phyloP scores from a whole-genome alignment of 257 asterid species.

The Capsicum pubescens region DNA sequence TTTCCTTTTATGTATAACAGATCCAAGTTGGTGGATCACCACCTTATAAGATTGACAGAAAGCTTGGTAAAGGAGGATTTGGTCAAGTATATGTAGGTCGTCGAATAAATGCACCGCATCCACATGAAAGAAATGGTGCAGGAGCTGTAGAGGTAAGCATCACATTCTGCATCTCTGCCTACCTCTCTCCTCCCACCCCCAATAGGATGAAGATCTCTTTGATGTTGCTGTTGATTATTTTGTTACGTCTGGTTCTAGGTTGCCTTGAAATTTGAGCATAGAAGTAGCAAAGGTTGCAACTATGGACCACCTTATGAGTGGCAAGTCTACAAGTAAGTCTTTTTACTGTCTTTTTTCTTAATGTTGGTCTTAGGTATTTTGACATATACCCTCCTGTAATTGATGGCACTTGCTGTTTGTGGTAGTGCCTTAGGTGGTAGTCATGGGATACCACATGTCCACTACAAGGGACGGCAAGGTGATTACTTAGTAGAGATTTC shows the following conservation, averaged over 20 bases:
- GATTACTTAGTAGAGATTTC: too few relatives aligned
- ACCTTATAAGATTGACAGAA: conserved; percentile 61
- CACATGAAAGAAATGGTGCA: conserved; percentile 74
- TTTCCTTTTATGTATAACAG: conserved; percentile 48
- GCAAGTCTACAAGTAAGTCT: conserved; percentile 73
- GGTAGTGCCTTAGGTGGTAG: conserved; percentile 72
- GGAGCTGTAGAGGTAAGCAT: conserved; percentile 77
- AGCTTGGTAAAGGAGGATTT: conserved; percentile 94
- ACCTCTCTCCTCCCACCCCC: not conserved
- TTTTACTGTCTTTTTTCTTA: not conserved
- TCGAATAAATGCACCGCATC: conserved; percentile 64
- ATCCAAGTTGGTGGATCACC: conserved; percentile 94
- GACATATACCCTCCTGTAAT: not conserved
- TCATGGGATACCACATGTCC: conserved; percentile 83
- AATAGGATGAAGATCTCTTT: conserved; percentile 10
- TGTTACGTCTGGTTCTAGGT: conserved; percentile 51
- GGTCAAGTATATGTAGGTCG: conserved; percentile 96
- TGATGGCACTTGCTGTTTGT: conserved; percentile 25
- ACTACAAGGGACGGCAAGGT: conserved; percentile 69
- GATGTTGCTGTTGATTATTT: not conserved
- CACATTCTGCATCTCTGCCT: conserved; percentile 13
- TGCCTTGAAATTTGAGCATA: conserved; percentile 85
- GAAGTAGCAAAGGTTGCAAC: conserved; percentile 84
- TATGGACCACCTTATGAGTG: conserved; percentile 86
- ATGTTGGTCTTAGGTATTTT: not conserved